Evolutionary conservation across 2,329 filamentous ascomycete species (phyloP).

Genomic region (Pseudogymnoascus sp.): DNA sequence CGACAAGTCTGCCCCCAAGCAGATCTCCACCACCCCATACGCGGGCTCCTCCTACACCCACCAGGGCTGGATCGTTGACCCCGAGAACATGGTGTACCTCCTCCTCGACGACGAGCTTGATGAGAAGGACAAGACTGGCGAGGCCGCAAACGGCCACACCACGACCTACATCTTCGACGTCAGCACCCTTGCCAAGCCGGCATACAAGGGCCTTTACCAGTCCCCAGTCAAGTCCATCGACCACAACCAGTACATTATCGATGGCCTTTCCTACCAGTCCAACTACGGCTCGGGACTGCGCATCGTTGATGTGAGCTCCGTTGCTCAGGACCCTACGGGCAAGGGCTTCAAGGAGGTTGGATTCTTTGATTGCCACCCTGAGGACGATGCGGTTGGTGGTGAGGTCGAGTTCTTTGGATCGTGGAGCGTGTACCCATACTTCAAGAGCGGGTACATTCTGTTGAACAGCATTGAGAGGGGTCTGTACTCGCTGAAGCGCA

Average conservation of each 20-base stretch:
- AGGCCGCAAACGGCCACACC: conserved; percentile 36
- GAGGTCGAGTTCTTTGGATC: conserved; percentile 34
- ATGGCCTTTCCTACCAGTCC: conserved; percentile 37
- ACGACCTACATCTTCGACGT: conserved; percentile 46
- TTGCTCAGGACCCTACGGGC: conserved; percentile 21
- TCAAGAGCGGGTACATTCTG: conserved; percentile 32
- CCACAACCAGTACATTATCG: conserved; percentile 39
- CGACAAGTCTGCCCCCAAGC: conserved; percentile 30
- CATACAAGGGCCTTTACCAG: conserved; percentile 36
- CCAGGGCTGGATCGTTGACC: conserved; percentile 37
- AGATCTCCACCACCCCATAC: conserved; percentile 42
- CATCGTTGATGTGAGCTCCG: conserved; percentile 27
- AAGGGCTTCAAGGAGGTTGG: conserved; percentile 36
- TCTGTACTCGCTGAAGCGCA: conserved; percentile 30
- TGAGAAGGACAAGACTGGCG: conserved; percentile 34
- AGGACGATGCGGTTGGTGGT: conserved; percentile 27
- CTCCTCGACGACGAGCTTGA: conserved; percentile 48
- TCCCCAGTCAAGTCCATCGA: conserved; percentile 33
- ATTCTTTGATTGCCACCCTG: conserved; percentile 30
- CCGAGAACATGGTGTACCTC: conserved; percentile 34
- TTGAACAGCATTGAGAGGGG: conserved; percentile 35
- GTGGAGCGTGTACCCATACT: conserved; percentile 34
- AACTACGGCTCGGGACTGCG: conserved; percentile 43
- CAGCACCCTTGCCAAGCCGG: conserved; percentile 30
- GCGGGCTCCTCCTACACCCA: conserved; percentile 43